A percentile compares a stretch with the other conserved stretches of the same genome.
Conservation (phyloP, 306 rosid species). For the Crataegus laevigata region DNA sequence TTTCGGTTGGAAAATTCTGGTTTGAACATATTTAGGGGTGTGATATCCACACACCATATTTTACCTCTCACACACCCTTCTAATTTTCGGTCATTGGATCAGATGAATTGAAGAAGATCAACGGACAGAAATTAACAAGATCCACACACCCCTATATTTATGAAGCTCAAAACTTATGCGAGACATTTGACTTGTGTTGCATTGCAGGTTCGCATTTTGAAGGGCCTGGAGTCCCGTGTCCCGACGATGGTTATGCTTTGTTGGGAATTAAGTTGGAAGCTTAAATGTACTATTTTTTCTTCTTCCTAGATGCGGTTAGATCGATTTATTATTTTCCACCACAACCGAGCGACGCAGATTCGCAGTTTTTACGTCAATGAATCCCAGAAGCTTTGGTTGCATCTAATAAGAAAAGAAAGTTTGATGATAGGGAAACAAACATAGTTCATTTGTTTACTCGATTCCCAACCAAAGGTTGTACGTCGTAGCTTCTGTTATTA, state of each 20-base stretch:
- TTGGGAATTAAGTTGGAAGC: slow-evolving; percentile 1
- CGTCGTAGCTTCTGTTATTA: slow-evolving; percentile 3
- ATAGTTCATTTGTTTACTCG: slow-evolving; percentile 16
- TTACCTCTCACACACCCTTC: too few relatives aligned
- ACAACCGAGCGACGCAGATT: slow-evolving; percentile 35
- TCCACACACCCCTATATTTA: too few relatives aligned
- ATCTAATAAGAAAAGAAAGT: slow-evolving; percentile 27
- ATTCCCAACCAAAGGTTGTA: slow-evolving; percentile 9
- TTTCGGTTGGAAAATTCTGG: neutral
- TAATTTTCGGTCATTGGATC: too few relatives aligned
- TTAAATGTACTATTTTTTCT: neutral
- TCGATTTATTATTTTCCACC: slow-evolving; percentile 24
- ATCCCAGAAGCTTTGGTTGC: slow-evolving; percentile 41
- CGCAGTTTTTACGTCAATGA: slow-evolving; percentile 24
- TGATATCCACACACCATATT: too few relatives aligned
- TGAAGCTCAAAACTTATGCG: neutral
- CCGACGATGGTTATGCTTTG: neutral
- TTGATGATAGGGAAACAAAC: slow-evolving; percentile 3
- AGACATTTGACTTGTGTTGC: neutral
- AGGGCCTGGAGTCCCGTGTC: neutral
- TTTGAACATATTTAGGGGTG: too few relatives aligned
- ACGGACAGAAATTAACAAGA: too few relatives aligned
- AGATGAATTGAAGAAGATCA: too few relatives aligned
- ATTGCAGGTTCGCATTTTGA: slow-evolving; percentile 25
- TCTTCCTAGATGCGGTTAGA: slow-evolving; percentile 9